phyloP scores from a whole-genome alignment of 179 eudicot genomes.

The Dionaea muscipula region DNA sequence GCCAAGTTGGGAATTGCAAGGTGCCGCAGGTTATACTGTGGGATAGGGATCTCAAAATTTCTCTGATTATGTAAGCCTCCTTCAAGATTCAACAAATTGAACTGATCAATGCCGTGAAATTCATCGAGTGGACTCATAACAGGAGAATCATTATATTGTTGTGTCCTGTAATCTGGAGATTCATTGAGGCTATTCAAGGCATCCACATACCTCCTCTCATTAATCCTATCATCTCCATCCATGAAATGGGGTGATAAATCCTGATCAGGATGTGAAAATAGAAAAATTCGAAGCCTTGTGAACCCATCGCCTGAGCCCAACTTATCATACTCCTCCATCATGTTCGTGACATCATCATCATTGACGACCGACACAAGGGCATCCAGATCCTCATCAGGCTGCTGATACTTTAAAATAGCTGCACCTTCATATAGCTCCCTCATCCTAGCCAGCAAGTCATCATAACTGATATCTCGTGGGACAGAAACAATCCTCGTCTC shows the following conservation, averaged over 20 bases:
- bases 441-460: slow-evolving; percentile 69
- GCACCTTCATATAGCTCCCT: slow-evolving; percentile 65
- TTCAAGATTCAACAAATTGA: slow-evolving; percentile 57
- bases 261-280: slow-evolving; percentile 64
- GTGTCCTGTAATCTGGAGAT: slow-evolving; percentile 46
- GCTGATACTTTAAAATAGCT: slow-evolving; percentile 70
- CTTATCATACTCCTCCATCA: slow-evolving; percentile 99
- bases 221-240: slow-evolving; percentile 71
- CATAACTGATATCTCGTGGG: slow-evolving; percentile 44
- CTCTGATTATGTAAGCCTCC: slow-evolving; percentile 51
- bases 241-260: slow-evolving; percentile 47
- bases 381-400: slow-evolving; percentile 96
- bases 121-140: slow-evolving; percentile 39
- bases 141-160: slow-evolving; percentile 34
- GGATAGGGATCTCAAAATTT: slow-evolving; percentile 49
- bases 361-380: slow-evolving; percentile 90
- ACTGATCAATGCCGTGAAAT: slow-evolving; percentile 45
- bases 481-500: slow-evolving; percentile 68
- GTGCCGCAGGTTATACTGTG: slow-evolving; percentile 47
- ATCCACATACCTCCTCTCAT: slow-evolving; percentile 84
- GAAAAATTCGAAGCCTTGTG: slow-evolving; percentile 71
- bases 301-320: slow-evolving; percentile 72
- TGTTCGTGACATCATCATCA: slow-evolving; percentile 80
- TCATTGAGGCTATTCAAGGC: slow-evolving; percentile 85
- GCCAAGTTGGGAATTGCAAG: slow-evolving; percentile 53